A percentile compares a stretch with the other conserved stretches of the same genome.
Conservation (phyloP, 164 flowering plant species). For the Malania oleifera region DNA sequence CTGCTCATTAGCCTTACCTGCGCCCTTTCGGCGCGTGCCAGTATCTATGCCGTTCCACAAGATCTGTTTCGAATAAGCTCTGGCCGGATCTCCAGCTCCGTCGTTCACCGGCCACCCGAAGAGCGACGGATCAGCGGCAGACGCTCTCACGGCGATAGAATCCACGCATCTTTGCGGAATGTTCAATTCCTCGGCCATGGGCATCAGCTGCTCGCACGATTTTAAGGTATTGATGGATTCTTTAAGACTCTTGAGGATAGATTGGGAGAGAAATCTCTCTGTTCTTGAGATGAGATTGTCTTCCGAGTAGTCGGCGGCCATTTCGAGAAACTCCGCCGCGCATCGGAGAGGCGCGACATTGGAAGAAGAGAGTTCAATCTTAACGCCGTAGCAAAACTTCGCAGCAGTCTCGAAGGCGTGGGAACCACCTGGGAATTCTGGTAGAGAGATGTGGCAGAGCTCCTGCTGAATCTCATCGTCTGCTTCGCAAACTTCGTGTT, state of each 20-base stretch:
- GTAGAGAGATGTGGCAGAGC: slow-evolving; percentile 36
- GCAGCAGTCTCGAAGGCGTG: slow-evolving; percentile 74
- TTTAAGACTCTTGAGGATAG: slow-evolving; percentile 42
- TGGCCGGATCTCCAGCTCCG: slow-evolving; percentile 13
- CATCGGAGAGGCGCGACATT: slow-evolving; percentile 74
- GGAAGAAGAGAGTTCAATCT: slow-evolving; percentile 49
- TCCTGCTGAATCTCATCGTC: slow-evolving; percentile 24
- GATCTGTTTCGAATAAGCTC: slow-evolving; percentile 19
- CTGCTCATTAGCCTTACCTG: background rate
- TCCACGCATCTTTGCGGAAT: slow-evolving; percentile 60
- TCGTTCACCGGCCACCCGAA: slow-evolving; percentile 80
- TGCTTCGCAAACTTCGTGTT: slow-evolving; percentile 11
- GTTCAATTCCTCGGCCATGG: slow-evolving; percentile 47
- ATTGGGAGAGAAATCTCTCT: slow-evolving; percentile 50
- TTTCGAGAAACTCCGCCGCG: slow-evolving; percentile 70
- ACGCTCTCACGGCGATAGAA: slow-evolving; percentile 41
- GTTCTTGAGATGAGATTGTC: slow-evolving; percentile 71
- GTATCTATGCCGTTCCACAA: slow-evolving; percentile 49
- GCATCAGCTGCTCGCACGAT: slow-evolving; percentile 53
- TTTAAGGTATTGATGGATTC: slow-evolving; percentile 49
- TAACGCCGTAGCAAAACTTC: slow-evolving; percentile 86
- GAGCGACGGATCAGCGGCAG: slow-evolving; percentile 52
- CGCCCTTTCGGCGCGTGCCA: slow-evolving; percentile 19
- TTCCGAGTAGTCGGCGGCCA: slow-evolving; percentile 75
- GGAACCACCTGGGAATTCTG: slow-evolving; percentile 75